These are phyloP conservation scores for Xylaria sp. DNA, from an alignment of 2,329 filamentous ascomycete genomes.

Conservation along the genomic window DNA sequence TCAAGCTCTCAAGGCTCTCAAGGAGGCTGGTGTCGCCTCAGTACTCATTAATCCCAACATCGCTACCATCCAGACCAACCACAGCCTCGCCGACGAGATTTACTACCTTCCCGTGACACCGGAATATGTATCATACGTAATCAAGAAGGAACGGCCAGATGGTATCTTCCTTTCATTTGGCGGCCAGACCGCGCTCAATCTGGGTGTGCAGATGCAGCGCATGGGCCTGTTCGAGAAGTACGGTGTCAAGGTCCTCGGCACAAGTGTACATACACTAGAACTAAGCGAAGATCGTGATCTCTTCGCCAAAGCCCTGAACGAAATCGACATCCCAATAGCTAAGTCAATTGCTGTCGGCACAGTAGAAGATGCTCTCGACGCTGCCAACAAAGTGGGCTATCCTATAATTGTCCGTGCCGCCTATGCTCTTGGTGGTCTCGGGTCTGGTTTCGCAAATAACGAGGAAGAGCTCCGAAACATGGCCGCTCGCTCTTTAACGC, in stretches of 20 bases:
- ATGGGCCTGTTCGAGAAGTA: constrained; percentile 96
- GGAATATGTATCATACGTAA: constrained; percentile 97
- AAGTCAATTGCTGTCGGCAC: constrained; percentile 94
- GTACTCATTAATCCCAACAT: constrained; percentile 98
- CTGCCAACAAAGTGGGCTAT: constrained; percentile 88
- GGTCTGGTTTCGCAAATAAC: constrained; percentile 95
- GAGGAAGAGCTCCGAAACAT: constrained; percentile 93
- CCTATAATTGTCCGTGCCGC: constrained; percentile 98
- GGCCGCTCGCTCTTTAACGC: constrained; percentile 89
- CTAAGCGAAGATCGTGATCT: constrained; percentile 95
- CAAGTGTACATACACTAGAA: constrained; percentile 92
- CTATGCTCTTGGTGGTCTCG: constrained; percentile 94
- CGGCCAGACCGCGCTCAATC: constrained; percentile 95
- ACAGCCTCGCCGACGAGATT: constrained; percentile 94
- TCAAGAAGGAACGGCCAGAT: constrained; percentile 94
- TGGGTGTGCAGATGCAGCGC: constrained; percentile 97
- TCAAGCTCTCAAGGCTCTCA: constrained; percentile 95
- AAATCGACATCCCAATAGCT: constrained; percentile 97
- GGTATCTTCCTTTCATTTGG: constrained; percentile 98
- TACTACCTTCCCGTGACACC: constrained; percentile 98
- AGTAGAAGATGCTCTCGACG: constrained; percentile 89
- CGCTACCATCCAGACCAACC: constrained; percentile 97
- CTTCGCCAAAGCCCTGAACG: constrained; percentile 93
- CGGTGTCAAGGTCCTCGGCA: constrained; percentile 94
- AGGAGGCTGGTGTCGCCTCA: constrained; percentile 91